Conservation (phyloP, 2,329 filamentous ascomycete genomes). For the Neonectria coccinea region DNA sequence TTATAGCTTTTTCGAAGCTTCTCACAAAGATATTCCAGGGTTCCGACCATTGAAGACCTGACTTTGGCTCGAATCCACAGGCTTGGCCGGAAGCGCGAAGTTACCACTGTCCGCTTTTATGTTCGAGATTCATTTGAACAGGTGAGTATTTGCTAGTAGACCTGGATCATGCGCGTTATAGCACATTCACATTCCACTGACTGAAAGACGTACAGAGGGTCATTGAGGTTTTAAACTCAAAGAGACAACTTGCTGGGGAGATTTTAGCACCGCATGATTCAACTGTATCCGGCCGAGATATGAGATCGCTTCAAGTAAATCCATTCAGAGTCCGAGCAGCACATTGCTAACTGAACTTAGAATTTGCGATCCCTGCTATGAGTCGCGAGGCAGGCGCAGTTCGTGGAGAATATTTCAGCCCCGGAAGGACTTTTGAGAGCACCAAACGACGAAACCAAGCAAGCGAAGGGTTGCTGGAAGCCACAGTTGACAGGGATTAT, state of each 20-base stretch:
- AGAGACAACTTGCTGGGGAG: not conserved
- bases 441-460: too few relatives aligned
- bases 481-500: too few relatives aligned
- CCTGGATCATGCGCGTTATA: too few relatives aligned
- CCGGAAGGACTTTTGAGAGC: too few relatives aligned
- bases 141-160: conserved; percentile 29
- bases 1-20: not conserved
- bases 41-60: conserved; percentile 56
- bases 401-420: too few relatives aligned
- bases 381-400: not conserved
- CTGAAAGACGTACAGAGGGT: not conserved
- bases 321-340: accelerated
- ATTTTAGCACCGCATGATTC: not conserved
- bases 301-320: not conserved
- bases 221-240: not conserved
- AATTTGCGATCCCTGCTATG: not conserved
- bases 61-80: conserved; percentile 54
- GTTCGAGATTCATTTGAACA: conserved; percentile 55
- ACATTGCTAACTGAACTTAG: not conserved
- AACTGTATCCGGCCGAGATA: not conserved
- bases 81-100: conserved; percentile 50
- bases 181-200: not conserved
- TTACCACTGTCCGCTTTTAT: conserved; percentile 54
- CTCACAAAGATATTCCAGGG: conserved; percentile 43
- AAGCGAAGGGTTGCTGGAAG: too few relatives aligned